Conservation (phyloP, 352 stramenopile species). For the Phytophthora pini region DNA sequence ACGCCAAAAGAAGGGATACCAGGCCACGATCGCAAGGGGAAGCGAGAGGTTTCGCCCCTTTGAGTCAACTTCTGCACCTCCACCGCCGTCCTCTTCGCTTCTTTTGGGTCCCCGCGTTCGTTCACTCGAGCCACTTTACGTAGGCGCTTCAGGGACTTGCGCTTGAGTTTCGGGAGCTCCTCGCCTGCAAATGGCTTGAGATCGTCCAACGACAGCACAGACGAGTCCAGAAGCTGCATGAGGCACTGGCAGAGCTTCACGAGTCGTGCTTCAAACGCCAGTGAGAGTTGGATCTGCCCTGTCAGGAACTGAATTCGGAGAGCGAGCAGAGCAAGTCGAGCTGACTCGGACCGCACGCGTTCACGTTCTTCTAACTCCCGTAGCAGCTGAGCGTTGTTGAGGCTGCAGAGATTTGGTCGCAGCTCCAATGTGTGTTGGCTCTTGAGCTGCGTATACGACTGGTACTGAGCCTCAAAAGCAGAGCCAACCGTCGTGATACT, state of each 20-base stretch:
- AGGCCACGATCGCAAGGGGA: conserved; percentile 55
- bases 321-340: conserved; percentile 34
- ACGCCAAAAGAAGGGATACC: conserved; percentile 56
- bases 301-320: conserved; percentile 45
- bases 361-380: conserved; percentile 66
- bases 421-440: conserved; percentile 58
- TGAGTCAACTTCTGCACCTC: conserved; percentile 58
- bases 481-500: conserved; percentile 17
- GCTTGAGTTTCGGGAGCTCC: conserved; percentile 57
- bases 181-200: conserved; percentile 54
- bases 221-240: conserved; percentile 60
- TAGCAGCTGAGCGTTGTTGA: conserved; percentile 67
- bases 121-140: conserved; percentile 65
- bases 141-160: conserved; percentile 76
- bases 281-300: conserved; percentile 36
- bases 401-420: conserved; percentile 75
- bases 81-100: conserved; percentile 51
- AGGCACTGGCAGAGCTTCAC: conserved; percentile 52
- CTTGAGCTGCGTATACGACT: conserved; percentile 55
- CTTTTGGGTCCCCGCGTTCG: conserved; percentile 59
- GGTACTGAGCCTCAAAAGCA: conserved; percentile 43
- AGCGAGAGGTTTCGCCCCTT: conserved; percentile 54
- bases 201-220: conserved; percentile 68
- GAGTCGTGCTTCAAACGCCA: conserved; percentile 60
- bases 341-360: conserved; percentile 39